Evolutionary conservation across 345 rosid species (phyloP).

Genomic region (Durio zibethinus): DNA sequence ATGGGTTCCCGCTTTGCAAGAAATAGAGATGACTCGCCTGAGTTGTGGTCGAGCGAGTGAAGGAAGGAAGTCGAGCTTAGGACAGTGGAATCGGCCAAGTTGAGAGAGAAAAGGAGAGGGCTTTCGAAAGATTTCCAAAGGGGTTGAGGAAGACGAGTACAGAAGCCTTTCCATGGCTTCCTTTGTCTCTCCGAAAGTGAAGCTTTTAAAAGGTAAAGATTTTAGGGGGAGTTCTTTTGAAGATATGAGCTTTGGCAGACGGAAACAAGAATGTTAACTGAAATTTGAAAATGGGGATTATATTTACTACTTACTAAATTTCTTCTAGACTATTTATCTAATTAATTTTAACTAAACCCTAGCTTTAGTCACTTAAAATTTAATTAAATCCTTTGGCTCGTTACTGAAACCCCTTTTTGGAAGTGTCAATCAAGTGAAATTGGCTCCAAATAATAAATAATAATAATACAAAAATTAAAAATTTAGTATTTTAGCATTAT

Average conservation of each 20-base stretch:
- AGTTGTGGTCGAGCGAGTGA: constrained; percentile 25
- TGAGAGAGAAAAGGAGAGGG: constrained; percentile 38
- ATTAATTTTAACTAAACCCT: not conserved
- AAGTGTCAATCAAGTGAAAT: not conserved
- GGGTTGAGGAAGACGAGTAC: constrained; percentile 52
- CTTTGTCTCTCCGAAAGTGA: constrained; percentile 12
- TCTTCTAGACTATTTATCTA: too few species aligned
- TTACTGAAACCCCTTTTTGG: not conserved
- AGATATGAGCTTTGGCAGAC: constrained; percentile 33
- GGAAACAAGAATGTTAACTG: not conserved
- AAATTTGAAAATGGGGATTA: constrained; percentile 18
- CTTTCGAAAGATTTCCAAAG: constrained; percentile 34
- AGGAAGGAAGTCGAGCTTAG: constrained; percentile 28
- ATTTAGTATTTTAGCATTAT: too few species aligned
- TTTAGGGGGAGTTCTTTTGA: not conserved
- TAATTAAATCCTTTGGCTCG: not conserved
- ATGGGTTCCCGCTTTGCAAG: constrained; percentile 33
- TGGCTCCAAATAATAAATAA: too few species aligned
- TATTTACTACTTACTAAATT: not conserved
- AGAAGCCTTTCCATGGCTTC: constrained; percentile 94
- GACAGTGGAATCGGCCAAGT: constrained; percentile 36
- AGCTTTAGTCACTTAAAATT: not conserved
- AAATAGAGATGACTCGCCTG: constrained; percentile 44
- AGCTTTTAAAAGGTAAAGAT: not conserved
- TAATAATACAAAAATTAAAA: too few species aligned